Conservation (phyloP, 2,329 filamentous ascomycete species). For the Diaporthe caulivora region DNA sequence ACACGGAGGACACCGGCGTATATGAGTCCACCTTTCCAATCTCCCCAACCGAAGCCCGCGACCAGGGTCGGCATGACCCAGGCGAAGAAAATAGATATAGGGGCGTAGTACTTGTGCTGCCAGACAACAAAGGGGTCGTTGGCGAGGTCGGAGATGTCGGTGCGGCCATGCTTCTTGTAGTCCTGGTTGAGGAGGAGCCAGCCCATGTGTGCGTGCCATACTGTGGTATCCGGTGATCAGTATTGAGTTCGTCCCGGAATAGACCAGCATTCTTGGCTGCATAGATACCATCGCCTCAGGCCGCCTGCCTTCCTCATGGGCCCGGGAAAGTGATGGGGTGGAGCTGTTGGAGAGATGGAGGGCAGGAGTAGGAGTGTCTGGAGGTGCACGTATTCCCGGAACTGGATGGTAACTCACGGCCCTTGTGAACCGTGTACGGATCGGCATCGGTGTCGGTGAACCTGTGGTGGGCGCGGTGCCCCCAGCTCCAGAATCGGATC, state of each 20-base stretch:
- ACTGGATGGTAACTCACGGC: constrained; percentile 51
- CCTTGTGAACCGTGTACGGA: constrained; percentile 91
- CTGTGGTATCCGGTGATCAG: not conserved
- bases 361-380: not conserved
- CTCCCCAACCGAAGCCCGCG: constrained; percentile 82
- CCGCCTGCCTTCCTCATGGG: not conserved
- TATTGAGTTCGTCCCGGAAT: not conserved
- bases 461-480: constrained; percentile 87
- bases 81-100: constrained; percentile 82
- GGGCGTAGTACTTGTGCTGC: constrained; percentile 90
- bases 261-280: not conserved
- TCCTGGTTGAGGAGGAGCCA: constrained; percentile 97
- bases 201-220: constrained; percentile 85
- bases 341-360: not conserved
- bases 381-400: not conserved
- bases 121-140: constrained; percentile 87
- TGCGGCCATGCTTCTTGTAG: constrained; percentile 87
- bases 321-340: not conserved
- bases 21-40: constrained; percentile 85
- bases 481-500: constrained; percentile 89
- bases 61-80: constrained; percentile 81
- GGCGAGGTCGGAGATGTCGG: constrained; percentile 89
- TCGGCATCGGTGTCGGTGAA: constrained; percentile 95
- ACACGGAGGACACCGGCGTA: constrained; percentile 88
- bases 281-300: not conserved